Evolutionary conservation across 2,329 filamentous ascomycete genomes (phyloP), one percentile per base, ranked within the genome.

Genomic region (Diplodia corticola): DNA sequence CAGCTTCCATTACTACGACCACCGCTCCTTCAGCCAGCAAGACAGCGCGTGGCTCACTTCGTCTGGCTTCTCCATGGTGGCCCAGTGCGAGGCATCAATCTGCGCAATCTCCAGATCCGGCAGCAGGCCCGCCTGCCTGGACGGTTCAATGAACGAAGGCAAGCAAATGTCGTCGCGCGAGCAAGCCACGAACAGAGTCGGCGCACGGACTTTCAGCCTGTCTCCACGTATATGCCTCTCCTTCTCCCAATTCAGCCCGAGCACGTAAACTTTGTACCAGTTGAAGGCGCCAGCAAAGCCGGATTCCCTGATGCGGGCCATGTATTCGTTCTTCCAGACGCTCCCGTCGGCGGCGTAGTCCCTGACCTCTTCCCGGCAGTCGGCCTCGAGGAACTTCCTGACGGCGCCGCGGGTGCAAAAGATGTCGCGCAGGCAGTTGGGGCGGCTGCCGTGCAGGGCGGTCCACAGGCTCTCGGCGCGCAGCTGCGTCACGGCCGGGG

Each of bases 401-500:
- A 81, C 74, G 2, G 73, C 78, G 46, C 75, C 78, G 1, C 72
- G 72, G 0, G 55, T 68, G 65, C 78, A 80, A 69, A 80, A 80
- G 33, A 80, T 73, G 10, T 76, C 67, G n/a, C 73, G 72, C 74
- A 78, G 71, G 70, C 74, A 76, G 48, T 71, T 70, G 0, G 68
- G 64, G 1, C 70, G 73, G 0, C 74, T 70, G 5, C 75, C 74
- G 66, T 81, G 78, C 49, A 76, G 68, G 2, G 69, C 73, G 28
- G 72, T 66, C 68, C 76, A 82, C 6, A 78, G 64, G 24, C 76
- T 77, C 28, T 81, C 80, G 0, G 79, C 67, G 64, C 82, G 76
- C 35, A 70, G 66, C 6, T 74, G 71, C 28, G 84, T 71, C 20
- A 83, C 44, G 1, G 71, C 70, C 2, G 75, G 68, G 1, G 77